Conservation (phyloP, 202 grass and related monocot species). For the Brachypodium distachyon region DNA sequence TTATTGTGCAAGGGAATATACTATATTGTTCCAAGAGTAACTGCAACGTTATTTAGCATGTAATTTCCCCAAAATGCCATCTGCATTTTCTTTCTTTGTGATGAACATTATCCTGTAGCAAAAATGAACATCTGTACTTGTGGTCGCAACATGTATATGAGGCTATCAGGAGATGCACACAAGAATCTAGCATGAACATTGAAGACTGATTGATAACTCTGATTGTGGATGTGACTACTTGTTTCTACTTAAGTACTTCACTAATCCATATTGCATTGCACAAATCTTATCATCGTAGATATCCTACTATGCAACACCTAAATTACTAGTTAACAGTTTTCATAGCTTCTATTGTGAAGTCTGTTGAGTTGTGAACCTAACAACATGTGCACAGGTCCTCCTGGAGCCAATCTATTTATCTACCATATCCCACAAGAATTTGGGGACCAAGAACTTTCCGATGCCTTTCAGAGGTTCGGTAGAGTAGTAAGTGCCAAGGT, state of each 20-base stretch:
- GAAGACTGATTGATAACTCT: background rate
- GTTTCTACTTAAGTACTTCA: background rate
- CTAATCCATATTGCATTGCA: background rate
- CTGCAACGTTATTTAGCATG: conserved; percentile 5
- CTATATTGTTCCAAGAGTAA: background rate
- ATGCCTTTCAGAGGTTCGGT: conserved; percentile 83
- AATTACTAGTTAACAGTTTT: background rate
- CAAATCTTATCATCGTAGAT: background rate
- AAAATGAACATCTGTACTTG: background rate
- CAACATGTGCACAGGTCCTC: conserved; percentile 58
- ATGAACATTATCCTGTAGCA: background rate
- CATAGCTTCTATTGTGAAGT: background rate
- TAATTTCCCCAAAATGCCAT: background rate
- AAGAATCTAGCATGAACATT: background rate
- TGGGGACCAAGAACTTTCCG: conserved; percentile 81
- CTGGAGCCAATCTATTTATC: conserved; percentile 98
- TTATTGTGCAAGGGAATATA: background rate
- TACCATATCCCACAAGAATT: conserved; percentile 98
- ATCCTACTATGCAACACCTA: background rate
- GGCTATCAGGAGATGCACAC: background rate
- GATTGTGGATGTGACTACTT: background rate
- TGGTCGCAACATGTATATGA: background rate
- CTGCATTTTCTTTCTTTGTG: background rate
- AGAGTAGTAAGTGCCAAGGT: conserved; percentile 98
- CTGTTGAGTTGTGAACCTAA: background rate